Base-by-base conservation (phyloP, 257 asterid genomes). In the Datura wrightii region DNA sequence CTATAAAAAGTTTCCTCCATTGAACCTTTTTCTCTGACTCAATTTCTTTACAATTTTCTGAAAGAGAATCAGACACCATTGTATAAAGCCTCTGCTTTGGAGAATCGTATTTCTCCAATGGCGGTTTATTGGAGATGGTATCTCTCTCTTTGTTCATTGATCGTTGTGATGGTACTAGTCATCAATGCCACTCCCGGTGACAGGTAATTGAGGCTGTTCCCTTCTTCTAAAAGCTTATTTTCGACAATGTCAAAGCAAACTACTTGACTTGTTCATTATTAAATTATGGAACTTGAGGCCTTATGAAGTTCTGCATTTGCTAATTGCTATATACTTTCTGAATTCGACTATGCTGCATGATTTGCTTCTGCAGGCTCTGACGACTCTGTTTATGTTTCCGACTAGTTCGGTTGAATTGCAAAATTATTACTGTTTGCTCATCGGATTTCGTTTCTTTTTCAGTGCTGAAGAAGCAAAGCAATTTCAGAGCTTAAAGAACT, bases 1-100 rank as follows among this genome's bases (percentile, higher is more conserved):
- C 86, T 91, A 91, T 90, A 92, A 87, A 88, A 85, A 83, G 86
- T 53, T 92, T 86, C 39, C 87, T 78, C 72, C 91, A 86, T 88
- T 88, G 36, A 84, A 37, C 60, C 89, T 86, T 81, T 87, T 84
- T 79, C 87, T 79, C 85, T 65, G 48, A 87, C 90, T 87, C 80
- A 44, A 79, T 86, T 87, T 82, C 56, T 14, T 72, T 11, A 10
- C 50, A 13, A 36, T 11, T 70, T 13, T 36, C 59, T n/a, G 8
- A 36, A 13, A 76, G 11, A 50, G 9, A 46, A 44, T 31, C 84
- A 24, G 59, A 39, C 48, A 80, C 41, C 41, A 80, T 41, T 37
- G 39, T 15, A 50, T 34, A 31, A 9, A 55, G 39, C 14, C 83
- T 36, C 71, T 59, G 54, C 14, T 56, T 39, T 56, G 50, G 56